phyloP scores from a whole-genome alignment of 495 filamentous ascomycete species.

The Penicillium daleae region DNA sequence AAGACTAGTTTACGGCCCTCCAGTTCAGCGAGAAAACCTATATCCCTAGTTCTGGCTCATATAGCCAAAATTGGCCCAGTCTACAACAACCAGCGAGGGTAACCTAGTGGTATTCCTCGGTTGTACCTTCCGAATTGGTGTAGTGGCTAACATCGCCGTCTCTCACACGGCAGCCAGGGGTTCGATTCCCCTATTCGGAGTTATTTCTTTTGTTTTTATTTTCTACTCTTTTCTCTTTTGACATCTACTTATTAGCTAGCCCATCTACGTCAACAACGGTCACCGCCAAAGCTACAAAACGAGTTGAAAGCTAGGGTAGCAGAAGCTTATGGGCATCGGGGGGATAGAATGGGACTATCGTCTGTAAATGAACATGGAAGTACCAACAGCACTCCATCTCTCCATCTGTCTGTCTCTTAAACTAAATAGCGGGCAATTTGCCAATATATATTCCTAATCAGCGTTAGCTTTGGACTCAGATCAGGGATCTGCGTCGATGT shows the following conservation, averaged over 20 bases:
- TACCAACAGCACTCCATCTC: too few species aligned
- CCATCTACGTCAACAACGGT: neutral
- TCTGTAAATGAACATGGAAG: too few species aligned
- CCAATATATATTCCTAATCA: too few species aligned
- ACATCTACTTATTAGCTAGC: neutral
- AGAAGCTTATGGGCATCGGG: too few species aligned
- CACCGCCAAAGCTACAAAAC: neutral
- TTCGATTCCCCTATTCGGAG: conserved; percentile 48
- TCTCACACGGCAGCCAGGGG: conserved; percentile 48
- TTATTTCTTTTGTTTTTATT: conserved; percentile 22
- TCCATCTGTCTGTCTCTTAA: too few species aligned
- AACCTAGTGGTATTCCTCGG: neutral
- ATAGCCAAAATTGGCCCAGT: neutral
- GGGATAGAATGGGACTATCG: too few species aligned
- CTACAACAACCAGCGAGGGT: neutral
- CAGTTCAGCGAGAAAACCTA: neutral
- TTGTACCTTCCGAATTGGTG: conserved; percentile 41
- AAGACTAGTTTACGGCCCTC: neutral
- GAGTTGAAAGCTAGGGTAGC: too few species aligned
- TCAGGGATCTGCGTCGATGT: too few species aligned
- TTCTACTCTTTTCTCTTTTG: neutral
- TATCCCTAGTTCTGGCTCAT: neutral
- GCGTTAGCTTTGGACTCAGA: too few species aligned
- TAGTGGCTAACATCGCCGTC: conserved; percentile 49
- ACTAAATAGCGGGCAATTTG: too few species aligned